phyloP scores from a whole-genome alignment of 2,329 filamentous ascomycete genomes.

The Colletotrichum truncatum region DNA sequence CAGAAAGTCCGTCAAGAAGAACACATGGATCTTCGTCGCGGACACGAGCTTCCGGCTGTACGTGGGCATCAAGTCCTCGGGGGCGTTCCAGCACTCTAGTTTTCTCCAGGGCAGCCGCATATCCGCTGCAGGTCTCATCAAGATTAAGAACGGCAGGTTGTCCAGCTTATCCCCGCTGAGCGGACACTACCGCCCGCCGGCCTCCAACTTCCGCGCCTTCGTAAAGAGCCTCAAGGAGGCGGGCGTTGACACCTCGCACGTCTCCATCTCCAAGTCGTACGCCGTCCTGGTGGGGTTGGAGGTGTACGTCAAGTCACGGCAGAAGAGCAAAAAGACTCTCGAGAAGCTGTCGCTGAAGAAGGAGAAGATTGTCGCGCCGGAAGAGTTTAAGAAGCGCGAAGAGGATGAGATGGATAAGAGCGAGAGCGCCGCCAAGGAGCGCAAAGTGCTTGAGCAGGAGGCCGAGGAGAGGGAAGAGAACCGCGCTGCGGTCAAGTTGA shows the following conservation, averaged over 20 bases:
- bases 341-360: constrained; percentile 61
- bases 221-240: constrained; percentile 75
- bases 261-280: constrained; percentile 84
- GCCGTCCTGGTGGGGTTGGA: constrained; percentile 85
- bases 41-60: constrained; percentile 88
- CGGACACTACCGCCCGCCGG: constrained; percentile 87
- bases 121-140: constrained; percentile 84
- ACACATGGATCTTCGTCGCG: constrained; percentile 93
- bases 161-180: constrained; percentile 74
- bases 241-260: constrained; percentile 81
- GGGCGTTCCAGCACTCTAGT: constrained; percentile 90
- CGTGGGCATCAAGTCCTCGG: constrained; percentile 88
- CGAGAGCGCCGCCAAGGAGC: constrained; percentile 64
- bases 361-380: constrained; percentile 69
- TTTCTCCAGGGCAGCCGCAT: constrained; percentile 88
- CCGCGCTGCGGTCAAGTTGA: constrained; percentile 39
- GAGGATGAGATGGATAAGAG: constrained; percentile 69
- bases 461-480: constrained; percentile 48
- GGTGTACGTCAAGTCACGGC: constrained; percentile 76
- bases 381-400: constrained; percentile 64
- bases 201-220: constrained; percentile 85
- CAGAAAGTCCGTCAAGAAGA: constrained; percentile 81
- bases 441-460: constrained; percentile 51
- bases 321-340: constrained; percentile 66
- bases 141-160: constrained; percentile 83